Evolutionary conservation across 257 asterid genomes (phyloP), one percentile per base, ranked within the genome.

Genomic region (Lycium ferocissimum): DNA sequence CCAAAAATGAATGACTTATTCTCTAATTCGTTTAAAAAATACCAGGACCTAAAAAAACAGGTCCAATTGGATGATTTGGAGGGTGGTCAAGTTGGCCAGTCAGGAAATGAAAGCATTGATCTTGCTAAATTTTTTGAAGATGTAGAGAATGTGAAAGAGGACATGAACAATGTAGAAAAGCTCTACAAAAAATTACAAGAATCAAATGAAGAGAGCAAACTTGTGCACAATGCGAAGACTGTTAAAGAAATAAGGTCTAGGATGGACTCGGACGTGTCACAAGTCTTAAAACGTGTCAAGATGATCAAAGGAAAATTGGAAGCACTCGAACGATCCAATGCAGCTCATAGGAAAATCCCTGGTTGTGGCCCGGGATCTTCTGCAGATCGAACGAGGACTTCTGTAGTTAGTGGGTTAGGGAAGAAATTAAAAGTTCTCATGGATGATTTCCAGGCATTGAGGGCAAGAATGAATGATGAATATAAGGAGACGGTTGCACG

Each of bases 281-380:
- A 83, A 53, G 91, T 90, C 37, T 73, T 90, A 22, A 90, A 83
- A 65, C 88, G 88, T 2, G 91, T 90, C 15, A 90, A 90, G 53
- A 61, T 86, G 66, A 88, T 88, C 49, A 90, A 90, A 70, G 90
- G 91, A 6, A 88, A 90, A 18, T 88, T 90, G 35, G 92, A 90
- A 85, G 89, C 86, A 20, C 87, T 90, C 1, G 92, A 90, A 37
- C 83, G 85, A 66, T 88, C 92, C 6, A 90, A 90, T 63, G 88
- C 83, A 7, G 90, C 90, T 11, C 88, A 87, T 7, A 33, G 92
- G 15, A 87, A 49, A 54, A 61, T 90, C 63, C 80, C 87, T 2
- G 91, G 91, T 3, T 90, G 91, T 61, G 92, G 92, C 2, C 91
- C 92, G 1, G 92, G 92, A 9, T 90, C 91, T 11, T 90, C 92